Evolutionary conservation across 306 rosid genomes (phyloP).

Genomic region (Betula pendula): DNA sequence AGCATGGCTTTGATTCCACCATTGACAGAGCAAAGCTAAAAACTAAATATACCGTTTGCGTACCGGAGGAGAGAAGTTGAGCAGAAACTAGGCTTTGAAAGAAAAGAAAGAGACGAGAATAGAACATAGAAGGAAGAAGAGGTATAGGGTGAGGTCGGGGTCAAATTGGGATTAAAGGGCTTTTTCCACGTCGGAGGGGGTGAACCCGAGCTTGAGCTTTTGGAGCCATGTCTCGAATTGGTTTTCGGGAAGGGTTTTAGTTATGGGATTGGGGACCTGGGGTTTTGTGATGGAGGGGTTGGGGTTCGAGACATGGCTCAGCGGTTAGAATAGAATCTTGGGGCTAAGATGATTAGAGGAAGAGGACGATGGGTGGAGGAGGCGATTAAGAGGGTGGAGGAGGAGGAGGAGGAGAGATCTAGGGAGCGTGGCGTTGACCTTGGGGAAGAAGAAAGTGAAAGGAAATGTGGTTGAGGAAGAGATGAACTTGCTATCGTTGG

Average conservation of each 20-base stretch:
- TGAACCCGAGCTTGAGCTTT: constrained; percentile 77
- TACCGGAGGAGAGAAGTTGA: too few species aligned
- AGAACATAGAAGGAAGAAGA: constrained; percentile 38
- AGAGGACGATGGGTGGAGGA: too few species aligned
- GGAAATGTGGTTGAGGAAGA: too few species aligned
- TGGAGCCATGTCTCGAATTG: constrained; percentile 84
- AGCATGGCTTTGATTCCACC: too few species aligned
- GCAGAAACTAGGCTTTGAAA: too few species aligned
- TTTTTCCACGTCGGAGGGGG: constrained; percentile 54
- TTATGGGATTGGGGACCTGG: too few species aligned
- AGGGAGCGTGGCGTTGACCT: constrained; percentile 49
- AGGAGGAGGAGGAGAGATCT: constrained; percentile 44
- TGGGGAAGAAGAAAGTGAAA: constrained; percentile 75
- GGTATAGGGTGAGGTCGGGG: constrained; percentile 84
- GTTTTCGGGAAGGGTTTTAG: too few species aligned
- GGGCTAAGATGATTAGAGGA: constrained; percentile 58
- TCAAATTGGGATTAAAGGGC: constrained; percentile 74
- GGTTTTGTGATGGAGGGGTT: too few species aligned
- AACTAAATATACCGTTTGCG: too few species aligned
- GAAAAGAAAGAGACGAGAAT: too few species aligned
- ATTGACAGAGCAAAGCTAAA: too few species aligned
- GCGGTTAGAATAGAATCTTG: constrained; percentile 54
- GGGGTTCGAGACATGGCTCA: constrained; percentile 47
- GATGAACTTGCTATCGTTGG: too few species aligned
- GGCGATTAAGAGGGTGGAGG: constrained; percentile 61